Conservation (phyloP, 129 eudicot species). For the Dittrichia graveolens region DNA sequence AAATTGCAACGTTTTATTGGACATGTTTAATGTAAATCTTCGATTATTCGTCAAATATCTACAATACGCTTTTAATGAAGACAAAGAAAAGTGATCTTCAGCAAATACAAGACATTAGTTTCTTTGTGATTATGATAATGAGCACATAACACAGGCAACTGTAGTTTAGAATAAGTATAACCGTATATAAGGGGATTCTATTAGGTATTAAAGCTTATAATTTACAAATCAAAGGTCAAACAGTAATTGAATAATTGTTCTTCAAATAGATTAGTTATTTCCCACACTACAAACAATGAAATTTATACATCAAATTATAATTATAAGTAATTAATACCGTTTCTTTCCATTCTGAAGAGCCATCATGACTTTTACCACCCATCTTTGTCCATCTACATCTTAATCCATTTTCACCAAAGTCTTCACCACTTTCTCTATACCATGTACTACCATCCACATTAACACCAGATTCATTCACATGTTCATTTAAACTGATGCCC, state of each 20-base stretch:
- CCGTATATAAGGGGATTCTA: neutral
- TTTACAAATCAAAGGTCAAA: conserved; percentile 4
- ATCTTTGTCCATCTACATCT: conserved; percentile 93
- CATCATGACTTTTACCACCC: conserved; percentile 83
- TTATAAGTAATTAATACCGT: conserved; percentile 56
- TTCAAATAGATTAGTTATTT: neutral
- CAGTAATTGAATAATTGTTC: neutral
- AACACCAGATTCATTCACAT: conserved; percentile 71
- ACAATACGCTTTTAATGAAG: neutral
- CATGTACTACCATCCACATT: conserved; percentile 89
- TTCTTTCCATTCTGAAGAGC: conserved; percentile 91
- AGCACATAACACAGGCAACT: too few relatives aligned
- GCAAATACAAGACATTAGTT: neutral
- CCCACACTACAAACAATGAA: neutral
- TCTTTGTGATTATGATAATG: conserved; percentile 2
- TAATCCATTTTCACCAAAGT: conserved; percentile 84
- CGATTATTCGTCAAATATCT: neutral
- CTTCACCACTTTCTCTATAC: conserved; percentile 91
- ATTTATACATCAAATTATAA: conserved; percentile 13
- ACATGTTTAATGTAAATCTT: neutral
- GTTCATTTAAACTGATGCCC: conserved; percentile 82
- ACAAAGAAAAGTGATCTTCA: neutral
- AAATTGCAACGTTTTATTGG: neutral
- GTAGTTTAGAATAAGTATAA: neutral
- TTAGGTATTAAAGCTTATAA: neutral